Evolutionary conservation across 2,329 filamentous ascomycete species (phyloP).

Genomic region (Rutstroemia sydowiana): DNA sequence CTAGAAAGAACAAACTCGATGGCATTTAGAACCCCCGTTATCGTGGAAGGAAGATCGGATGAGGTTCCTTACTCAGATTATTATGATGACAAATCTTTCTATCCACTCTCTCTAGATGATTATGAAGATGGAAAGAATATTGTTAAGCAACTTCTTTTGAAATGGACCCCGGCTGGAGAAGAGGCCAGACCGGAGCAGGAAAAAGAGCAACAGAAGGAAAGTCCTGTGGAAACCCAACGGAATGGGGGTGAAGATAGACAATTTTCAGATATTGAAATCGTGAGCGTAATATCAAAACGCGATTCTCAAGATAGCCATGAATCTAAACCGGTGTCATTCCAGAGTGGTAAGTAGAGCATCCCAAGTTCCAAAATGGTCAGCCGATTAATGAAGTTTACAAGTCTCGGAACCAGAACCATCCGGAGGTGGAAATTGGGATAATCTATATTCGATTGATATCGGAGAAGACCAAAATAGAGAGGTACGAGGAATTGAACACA

Average conservation of each 20-base stretch:
- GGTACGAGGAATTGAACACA: too few species aligned
- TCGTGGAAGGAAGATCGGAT: neutral
- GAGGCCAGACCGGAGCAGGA: neutral
- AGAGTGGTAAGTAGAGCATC: too few species aligned
- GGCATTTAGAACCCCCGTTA: too few species aligned
- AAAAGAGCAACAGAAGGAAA: neutral
- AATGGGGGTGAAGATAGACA: neutral
- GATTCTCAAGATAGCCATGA: too few species aligned
- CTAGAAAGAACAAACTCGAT: neutral
- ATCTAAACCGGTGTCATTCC: too few species aligned
- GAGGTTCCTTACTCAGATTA: neutral
- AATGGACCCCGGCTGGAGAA: slow-evolving; percentile 1
- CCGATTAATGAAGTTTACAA: too few species aligned
- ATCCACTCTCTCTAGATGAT: neutral
- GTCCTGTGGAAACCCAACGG: neutral
- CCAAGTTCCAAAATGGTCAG: too few species aligned
- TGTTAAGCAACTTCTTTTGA: slow-evolving; percentile 1
- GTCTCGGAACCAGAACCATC: too few species aligned
- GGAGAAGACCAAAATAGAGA: too few species aligned
- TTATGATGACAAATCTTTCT: neutral
- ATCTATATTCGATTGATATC: too few species aligned
- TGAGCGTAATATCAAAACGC: too few species aligned
- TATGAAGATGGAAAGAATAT: neutral
- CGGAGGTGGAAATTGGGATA: too few species aligned
- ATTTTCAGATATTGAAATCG: neutral